These are phyloP conservation scores for Eleusine indica DNA, from an alignment of 176 grass and related monocot species.

Conservation along the genomic window DNA sequence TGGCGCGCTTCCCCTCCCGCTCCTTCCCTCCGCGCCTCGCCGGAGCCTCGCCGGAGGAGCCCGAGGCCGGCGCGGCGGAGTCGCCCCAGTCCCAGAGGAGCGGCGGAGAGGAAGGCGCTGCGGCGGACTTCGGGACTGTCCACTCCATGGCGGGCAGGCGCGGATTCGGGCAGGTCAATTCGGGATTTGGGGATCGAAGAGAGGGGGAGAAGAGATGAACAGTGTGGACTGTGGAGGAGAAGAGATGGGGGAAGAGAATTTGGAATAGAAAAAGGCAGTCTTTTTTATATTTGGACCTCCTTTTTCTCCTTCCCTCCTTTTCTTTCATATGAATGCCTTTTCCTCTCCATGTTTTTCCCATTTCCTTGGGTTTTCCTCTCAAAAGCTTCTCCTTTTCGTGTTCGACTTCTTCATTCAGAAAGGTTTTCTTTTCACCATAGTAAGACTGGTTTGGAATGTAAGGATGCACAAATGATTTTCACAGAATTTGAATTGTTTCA, in stretches of 20 bases:
- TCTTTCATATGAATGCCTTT: background rate
- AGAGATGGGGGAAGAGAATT: slow-evolving; percentile 36
- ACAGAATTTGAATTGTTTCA: background rate
- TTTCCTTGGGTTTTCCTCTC: background rate
- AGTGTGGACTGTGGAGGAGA: slow-evolving; percentile 56
- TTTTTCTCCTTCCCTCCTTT: slow-evolving; percentile 3
- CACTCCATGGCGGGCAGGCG: slow-evolving; percentile 38
- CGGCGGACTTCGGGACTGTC: slow-evolving; percentile 42
- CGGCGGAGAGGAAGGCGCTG: slow-evolving; percentile 56
- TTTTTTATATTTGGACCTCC: slow-evolving; percentile 35
- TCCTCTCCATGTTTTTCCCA: slow-evolving; percentile 13
- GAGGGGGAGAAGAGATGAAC: slow-evolving; percentile 35
- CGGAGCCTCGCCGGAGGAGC: slow-evolving; percentile 47
- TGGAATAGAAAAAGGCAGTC: slow-evolving; percentile 48
- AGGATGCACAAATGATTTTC: background rate
- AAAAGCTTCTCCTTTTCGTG: background rate
- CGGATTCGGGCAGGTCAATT: slow-evolving; percentile 45
- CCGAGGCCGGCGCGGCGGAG: slow-evolving; percentile 17
- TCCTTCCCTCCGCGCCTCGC: slow-evolving; percentile 25
- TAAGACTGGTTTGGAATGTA: background rate
- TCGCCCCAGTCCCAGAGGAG: slow-evolving; percentile 88
- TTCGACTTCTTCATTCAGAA: slow-evolving; percentile 2
- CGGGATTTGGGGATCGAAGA: slow-evolving; percentile 60
- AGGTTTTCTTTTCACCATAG: background rate
- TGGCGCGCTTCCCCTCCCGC: slow-evolving; percentile 50